Evolutionary conservation across 805 yeast genomes (phyloP), one percentile per base, ranked within the genome.

Genomic region (Candida corydali): DNA sequence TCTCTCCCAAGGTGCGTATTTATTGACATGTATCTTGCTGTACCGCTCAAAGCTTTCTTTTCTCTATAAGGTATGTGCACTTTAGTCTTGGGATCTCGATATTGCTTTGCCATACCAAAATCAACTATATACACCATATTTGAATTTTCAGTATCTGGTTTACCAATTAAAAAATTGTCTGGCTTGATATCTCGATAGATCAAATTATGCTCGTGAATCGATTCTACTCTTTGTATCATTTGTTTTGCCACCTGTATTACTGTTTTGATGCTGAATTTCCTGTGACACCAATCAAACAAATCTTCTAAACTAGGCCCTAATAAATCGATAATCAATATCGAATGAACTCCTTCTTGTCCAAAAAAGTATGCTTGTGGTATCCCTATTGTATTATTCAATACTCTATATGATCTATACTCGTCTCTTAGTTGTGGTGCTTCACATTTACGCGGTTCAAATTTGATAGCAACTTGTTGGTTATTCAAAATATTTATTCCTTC

Each of bases 51-150:
- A 4, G 96, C 86, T 64, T 93, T 93, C 61, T 89, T 86, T 61
- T 93, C 98, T 52, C 98, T 75, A 63, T 89, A 93, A 22, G 98
- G 98, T 47, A 93, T 93, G 62, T 93, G 98, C 55, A 82, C 84
- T 55, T 87, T 87, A 9, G 98, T 83, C 61, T 86, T 84, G 37
- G 98, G 97, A 65, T 93, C 98, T 57, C 98, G 79, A 64, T 89
- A 93, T 55, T 86, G 94, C 63, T 93, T 93, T 20, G 98, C 98
- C 98, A 93, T 93, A 45, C 98, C 98, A 58, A 93, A 93, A 64
- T 93, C 98, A 38, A 93, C 95, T 44, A 93, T 72, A 63, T 86
- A 88, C 36, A 93, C 86, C 40, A 75, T 73, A 57, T 89, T 88
- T 40, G 89, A 95, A 50, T 86, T 85, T 11, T 85, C 78, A 28